These are phyloP conservation scores for Plasmodium gallinaceum DNA, from an alignment of 169 alveolate genomes.

Conservation along the genomic window DNA sequence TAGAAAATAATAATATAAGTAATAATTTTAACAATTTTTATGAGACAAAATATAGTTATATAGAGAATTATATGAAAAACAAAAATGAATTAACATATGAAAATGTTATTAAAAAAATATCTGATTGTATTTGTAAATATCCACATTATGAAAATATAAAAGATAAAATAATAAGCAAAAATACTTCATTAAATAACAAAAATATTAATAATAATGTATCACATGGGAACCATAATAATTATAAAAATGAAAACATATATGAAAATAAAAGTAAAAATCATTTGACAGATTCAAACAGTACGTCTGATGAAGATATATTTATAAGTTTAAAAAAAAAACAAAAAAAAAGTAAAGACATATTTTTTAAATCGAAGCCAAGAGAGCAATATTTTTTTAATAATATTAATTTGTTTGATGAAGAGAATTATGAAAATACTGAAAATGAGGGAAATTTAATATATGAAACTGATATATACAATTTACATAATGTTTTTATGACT, in stretches of 20 bases:
- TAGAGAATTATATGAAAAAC: slow-evolving; percentile 65
- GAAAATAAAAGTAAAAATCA: neutral
- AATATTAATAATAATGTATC: neutral
- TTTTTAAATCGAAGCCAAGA: slow-evolving; percentile 27
- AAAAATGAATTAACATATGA: slow-evolving; percentile 64
- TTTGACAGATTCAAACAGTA: neutral
- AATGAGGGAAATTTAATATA: slow-evolving; percentile 42
- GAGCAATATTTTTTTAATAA: slow-evolving; percentile 75
- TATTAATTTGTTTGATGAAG: slow-evolving; percentile 66
- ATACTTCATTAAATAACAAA: neutral
- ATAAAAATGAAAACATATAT: neutral
- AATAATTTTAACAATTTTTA: slow-evolving; percentile 19
- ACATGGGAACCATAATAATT: neutral
- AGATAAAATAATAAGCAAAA: neutral
- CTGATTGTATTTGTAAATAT: slow-evolving; percentile 45
- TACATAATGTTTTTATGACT: slow-evolving; percentile 48
- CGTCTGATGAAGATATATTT: slow-evolving; percentile 70
- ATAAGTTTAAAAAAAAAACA: slow-evolving; percentile 47
- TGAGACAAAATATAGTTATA: slow-evolving; percentile 25
- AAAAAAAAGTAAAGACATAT: slow-evolving; percentile 30
- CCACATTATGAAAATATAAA: slow-evolving; percentile 66
- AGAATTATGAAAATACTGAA: slow-evolving; percentile 21
- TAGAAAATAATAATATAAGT: neutral
- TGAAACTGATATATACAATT: slow-evolving; percentile 70
- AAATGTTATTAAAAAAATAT: slow-evolving; percentile 73